Evolutionary conservation across 164 flowering plant genomes (phyloP).

Genomic region (Umbellularia californica): DNA sequence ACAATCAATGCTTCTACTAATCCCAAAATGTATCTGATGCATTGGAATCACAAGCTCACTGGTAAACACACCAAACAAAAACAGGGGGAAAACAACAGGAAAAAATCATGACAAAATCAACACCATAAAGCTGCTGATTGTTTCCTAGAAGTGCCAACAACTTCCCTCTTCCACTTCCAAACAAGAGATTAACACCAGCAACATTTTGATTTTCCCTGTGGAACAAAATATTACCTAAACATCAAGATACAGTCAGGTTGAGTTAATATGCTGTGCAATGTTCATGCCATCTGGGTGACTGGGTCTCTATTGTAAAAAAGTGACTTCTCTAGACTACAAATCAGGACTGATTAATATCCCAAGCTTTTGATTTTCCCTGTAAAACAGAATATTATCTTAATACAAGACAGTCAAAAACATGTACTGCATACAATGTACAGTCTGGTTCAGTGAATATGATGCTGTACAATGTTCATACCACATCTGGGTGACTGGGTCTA

Average conservation of each 20-base stretch:
- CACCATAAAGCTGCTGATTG: background rate
- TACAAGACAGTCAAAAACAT: no score
- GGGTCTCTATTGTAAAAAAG: no score
- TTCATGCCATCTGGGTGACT: background rate
- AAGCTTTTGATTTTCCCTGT: background rate
- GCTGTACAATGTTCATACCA: background rate
- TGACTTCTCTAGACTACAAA: no score
- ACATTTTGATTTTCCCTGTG: background rate
- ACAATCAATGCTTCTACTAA: no score
- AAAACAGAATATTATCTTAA: background rate
- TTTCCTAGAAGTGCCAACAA: no score
- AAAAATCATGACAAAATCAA: background rate
- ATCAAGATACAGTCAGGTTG: background rate
- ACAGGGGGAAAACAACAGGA: no score
- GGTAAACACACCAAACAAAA: no score
- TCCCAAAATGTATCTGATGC: no score
- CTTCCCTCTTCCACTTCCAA: background rate
- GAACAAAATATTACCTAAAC: background rate
- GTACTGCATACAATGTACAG: no score
- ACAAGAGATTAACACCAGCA: background rate
- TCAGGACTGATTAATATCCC: background rate
- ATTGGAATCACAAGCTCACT: no score
- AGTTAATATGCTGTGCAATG: background rate
- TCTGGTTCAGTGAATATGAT: no score
- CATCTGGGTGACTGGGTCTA: no score